Conservation (phyloP, 2,329 filamentous ascomycete species). For the Talaromyces albobiverticillius region DNA sequence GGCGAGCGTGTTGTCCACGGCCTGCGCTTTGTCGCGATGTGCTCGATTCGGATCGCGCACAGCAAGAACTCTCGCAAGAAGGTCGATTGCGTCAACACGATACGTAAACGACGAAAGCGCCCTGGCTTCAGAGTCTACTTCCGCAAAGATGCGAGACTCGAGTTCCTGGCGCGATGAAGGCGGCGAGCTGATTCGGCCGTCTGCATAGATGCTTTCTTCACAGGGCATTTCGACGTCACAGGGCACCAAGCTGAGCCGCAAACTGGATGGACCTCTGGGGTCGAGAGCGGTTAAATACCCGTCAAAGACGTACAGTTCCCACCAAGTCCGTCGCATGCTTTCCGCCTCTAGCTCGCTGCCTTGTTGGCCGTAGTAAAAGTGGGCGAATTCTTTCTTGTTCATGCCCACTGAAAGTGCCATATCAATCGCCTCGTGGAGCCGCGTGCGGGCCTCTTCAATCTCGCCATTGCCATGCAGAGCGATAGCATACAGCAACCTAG, state of each 20-base stretch:
- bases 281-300: slow-evolving; percentile 66
- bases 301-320: slow-evolving; percentile 72
- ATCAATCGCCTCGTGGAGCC: slow-evolving; percentile 37
- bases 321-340: slow-evolving; percentile 80
- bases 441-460: slow-evolving; percentile 1
- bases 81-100: slow-evolving; percentile 69
- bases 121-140: slow-evolving; percentile 1
- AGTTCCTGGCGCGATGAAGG: neutral
- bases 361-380: slow-evolving; percentile 20
- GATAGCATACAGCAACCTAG: slow-evolving; percentile 12
- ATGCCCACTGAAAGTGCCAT: slow-evolving; percentile 11
- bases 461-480: slow-evolving; percentile 9
- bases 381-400: slow-evolving; percentile 8
- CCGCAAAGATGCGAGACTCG: slow-evolving; percentile 6
- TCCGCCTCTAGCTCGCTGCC: slow-evolving; percentile 42
- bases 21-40: slow-evolving; percentile 40
- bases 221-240: slow-evolving; percentile 69
- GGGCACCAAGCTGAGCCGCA: slow-evolving; percentile 66
- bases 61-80: slow-evolving; percentile 66
- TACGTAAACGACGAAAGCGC: slow-evolving; percentile 71
- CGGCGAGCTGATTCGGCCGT: slow-evolving; percentile 14
- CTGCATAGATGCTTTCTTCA: slow-evolving; percentile 54
- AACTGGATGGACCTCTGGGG: slow-evolving; percentile 9
- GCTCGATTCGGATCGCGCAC: slow-evolving; percentile 7
- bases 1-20: slow-evolving; percentile 48